Evolutionary conservation across 441 rosid genomes (phyloP), one percentile per base, ranked within the genome.

Genomic region (Raphanus hybrid): DNA sequence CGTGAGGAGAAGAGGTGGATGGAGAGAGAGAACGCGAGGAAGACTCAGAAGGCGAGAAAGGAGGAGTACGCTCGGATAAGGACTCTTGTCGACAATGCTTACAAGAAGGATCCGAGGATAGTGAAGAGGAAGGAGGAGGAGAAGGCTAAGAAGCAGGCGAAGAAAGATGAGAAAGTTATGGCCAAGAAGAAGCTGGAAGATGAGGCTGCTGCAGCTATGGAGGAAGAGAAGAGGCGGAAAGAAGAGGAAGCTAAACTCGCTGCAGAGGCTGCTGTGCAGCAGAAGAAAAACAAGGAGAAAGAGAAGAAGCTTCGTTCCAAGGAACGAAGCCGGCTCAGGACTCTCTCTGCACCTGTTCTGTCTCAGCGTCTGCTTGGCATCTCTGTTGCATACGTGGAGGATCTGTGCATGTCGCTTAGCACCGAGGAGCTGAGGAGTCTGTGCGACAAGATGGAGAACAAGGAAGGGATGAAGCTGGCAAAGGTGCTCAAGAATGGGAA

Each of bases 1-100:
- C 98, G 99, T 77, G 98, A 95, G 59, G 98, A 95, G 37, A 87
- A 73, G 89, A 93, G 99, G 83, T 95, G 99, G 98, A 92, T 95
- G 97, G 99, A 91, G 87, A 90, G 93, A 84, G 98, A 95, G 84
- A 95, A 95, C 80, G 85, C 92, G 15, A 93, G 77, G 74, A 88
- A 87, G 12, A 65, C 98, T 7, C 93, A 89, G 69, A 93, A 88
- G 87, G 98, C 96, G 26, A 88, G 98, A 75, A 95, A 93, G 81
- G 99, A 95, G 81, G 99, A 95, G 64, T 82, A 89, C 85, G 92
- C 81, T 35, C 77, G 99, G 55, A 76, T 95, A 7, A 93, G 97
- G 45, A 48, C 85, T 12, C 99, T 95, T 81, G 92, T 95, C 58
- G 99, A 89, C 85, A 91, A 89, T 79, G 96, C 98, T 14, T 89